These are phyloP conservation scores for Malus sylvestris DNA, from an alignment of 306 rosid genomes.

Conservation along the genomic window DNA sequence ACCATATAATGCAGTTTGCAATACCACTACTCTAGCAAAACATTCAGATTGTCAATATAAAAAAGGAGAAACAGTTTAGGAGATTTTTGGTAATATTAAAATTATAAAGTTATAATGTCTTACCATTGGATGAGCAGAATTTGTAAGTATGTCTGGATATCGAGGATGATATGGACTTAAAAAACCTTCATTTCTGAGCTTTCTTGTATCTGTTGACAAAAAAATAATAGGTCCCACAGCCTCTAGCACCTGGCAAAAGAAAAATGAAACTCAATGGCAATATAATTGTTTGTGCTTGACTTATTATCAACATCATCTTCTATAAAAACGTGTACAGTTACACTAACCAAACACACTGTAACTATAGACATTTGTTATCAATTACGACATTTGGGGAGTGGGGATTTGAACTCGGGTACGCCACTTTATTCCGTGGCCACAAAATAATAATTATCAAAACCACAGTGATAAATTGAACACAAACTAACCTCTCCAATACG, in stretches of 20 bases:
- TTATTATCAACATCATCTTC: background rate
- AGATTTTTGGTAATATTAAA: background rate
- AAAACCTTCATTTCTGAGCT: slow-evolving; percentile 96
- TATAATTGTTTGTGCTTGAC: background rate
- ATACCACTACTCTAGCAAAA: slow-evolving; percentile 1
- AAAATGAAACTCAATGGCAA: background rate
- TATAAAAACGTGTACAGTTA: background rate
- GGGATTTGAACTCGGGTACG: background rate
- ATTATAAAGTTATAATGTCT: background rate
- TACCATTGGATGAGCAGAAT: slow-evolving; percentile 99
- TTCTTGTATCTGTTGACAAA: slow-evolving; percentile 91
- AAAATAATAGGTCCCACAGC: slow-evolving; percentile 96
- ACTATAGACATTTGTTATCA: background rate
- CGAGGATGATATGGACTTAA: slow-evolving; percentile 99
- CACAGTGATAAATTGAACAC: slow-evolving; percentile 15
- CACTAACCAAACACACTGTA: background rate
- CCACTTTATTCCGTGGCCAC: background rate
- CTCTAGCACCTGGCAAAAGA: slow-evolving; percentile 68
- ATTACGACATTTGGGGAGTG: background rate
- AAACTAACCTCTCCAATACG: slow-evolving; percentile 96
- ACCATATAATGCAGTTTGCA: slow-evolving; percentile 11
- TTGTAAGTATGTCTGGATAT: slow-evolving; percentile 96
- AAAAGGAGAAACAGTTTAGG: background rate
- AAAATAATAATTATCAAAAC: background rate
- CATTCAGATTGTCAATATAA: background rate